Base-by-base conservation (phyloP, 2,329 filamentous ascomycete genomes). In the Penicillium aurantiogriseum region DNA sequence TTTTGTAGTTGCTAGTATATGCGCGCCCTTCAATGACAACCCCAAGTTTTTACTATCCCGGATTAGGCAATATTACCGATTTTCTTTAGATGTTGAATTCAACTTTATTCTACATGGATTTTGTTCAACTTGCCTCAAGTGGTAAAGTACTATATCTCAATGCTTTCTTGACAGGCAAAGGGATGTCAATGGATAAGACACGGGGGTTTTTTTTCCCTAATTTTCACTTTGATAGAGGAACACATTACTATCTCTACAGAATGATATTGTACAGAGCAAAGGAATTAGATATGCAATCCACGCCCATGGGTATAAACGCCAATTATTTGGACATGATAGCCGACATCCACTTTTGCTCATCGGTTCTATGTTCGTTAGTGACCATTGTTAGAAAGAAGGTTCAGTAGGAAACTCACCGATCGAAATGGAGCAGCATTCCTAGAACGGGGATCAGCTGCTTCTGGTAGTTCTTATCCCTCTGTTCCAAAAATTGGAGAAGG, bases 331-430 rank as follows among this genome's bases (percentile, higher is more conserved):
- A 80, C 59, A 81, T 80, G 48, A 96, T 87, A 3, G 89, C 91
- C 19, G 87, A 84, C 75, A 88, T 85, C 91, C 91, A 96, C 75
- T 91, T 93, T 75, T 94, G 88, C 76, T 94, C 89, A 65, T 96
- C 92, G 66, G 83, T 85, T 66, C 83, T 86, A 56, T 58, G 44
- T 66, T 51, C 55, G 63, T 68, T 55, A 65, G 60, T 50, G 60
- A 7, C 11, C 17, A 17, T 23, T 9, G 23, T 31, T 21, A 35
- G 9, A 25, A 33, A 25, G 19, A 19, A 27, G 31, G 13, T 7
- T 35, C 19, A 25, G 45, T 40, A 17, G 11, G 23, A 51, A 44
- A 75, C 81, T 72, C 70, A 85, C 81, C 82, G 78, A 69, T 87
- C 85, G 74, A 88, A 87, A 71, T 87, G 84, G 64, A 88, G 73